phyloP scores from a whole-genome alignment of 495 filamentous ascomycete species.

The Astrocystis sublimbata region DNA sequence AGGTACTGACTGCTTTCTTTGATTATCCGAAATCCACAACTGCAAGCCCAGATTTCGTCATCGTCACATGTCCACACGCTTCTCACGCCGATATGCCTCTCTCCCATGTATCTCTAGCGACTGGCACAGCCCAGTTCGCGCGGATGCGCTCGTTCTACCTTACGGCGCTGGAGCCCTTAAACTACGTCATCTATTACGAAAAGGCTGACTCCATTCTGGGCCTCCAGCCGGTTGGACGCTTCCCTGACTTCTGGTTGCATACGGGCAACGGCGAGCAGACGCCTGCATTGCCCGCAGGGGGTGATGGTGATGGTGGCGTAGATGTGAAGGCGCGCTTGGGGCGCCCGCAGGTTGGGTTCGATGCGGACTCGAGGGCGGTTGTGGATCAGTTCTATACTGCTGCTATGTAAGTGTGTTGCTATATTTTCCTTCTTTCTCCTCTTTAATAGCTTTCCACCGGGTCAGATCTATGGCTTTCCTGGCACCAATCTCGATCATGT shows the following conservation, averaged over 20 bases:
- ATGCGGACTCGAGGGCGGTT: conserved; percentile 16
- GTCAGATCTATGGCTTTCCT: neutral
- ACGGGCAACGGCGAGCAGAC: conserved; percentile 13
- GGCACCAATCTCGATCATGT: conserved; percentile 16
- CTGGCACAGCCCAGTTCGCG: conserved; percentile 29
- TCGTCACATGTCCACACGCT: neutral
- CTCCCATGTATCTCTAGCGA: conserved; percentile 34
- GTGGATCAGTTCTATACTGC: conserved; percentile 32
- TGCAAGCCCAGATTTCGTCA: neutral
- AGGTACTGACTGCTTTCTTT: neutral
- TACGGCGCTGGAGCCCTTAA: conserved; percentile 37
- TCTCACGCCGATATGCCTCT: conserved; percentile 28
- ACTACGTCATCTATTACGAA: conserved; percentile 39
- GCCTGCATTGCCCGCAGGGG: conserved; percentile 7
- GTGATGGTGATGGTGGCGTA: too few relatives aligned
- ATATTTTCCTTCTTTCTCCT: neutral
- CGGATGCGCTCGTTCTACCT: conserved; percentile 44
- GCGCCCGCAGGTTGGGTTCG: conserved; percentile 33
- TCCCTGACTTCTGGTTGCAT: conserved; percentile 50
- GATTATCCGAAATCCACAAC: neutral
- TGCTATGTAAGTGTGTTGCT: conserved; percentile 32
- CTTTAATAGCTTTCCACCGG: neutral
- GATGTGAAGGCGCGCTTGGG: conserved; percentile 11
- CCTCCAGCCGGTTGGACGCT: conserved; percentile 28
- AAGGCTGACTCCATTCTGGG: conserved; percentile 29